A percentile compares a stretch with the other conserved stretches of the same genome.
Evolutionary conservation across 1,284 basidiomycete genomes (phyloP).

Genomic region (Malassezia restricta): DNA sequence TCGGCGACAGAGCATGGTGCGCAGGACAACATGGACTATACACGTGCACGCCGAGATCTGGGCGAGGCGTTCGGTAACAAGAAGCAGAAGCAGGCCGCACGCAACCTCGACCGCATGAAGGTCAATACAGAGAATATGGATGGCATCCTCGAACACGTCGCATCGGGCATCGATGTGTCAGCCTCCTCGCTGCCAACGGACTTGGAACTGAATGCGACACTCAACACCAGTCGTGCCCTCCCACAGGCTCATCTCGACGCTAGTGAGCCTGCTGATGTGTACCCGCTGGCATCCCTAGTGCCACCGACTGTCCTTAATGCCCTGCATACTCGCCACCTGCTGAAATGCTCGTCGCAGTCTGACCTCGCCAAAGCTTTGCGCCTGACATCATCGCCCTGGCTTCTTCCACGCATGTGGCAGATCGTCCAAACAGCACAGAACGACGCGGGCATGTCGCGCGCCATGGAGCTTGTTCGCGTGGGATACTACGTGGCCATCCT

Average conservation of each 20-base stretch:
- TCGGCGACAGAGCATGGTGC: conserved; percentile 18
- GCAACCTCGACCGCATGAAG: conserved; percentile 43
- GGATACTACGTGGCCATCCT: conserved; percentile 21
- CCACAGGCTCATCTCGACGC: conserved; percentile 35
- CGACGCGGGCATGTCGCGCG: background rate
- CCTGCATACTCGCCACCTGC: conserved; percentile 11
- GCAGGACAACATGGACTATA: conserved; percentile 26
- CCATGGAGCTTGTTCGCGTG: conserved; percentile 13
- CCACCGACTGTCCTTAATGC: conserved; percentile 21
- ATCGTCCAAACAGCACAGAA: conserved; percentile 14
- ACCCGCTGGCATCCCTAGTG: conserved; percentile 31
- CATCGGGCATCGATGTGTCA: conserved; percentile 29
- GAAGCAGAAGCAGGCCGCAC: conserved; percentile 37
- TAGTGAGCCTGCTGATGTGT: conserved; percentile 31
- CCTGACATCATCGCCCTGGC: conserved; percentile 14
- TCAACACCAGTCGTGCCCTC: conserved; percentile 30
- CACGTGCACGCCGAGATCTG: conserved; percentile 29
- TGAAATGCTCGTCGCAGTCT: conserved; percentile 1
- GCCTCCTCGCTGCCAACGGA: conserved; percentile 23
- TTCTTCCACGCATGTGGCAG: conserved; percentile 18
- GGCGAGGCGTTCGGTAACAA: conserved; percentile 43
- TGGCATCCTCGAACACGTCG: conserved; percentile 31
- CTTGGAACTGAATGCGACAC: conserved; percentile 22
- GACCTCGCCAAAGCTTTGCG: conserved; percentile 16
- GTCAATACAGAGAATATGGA: conserved; percentile 42